phyloP scores from a whole-genome alignment of 805 yeast genomes.

The Blastobotrys robertii region DNA sequence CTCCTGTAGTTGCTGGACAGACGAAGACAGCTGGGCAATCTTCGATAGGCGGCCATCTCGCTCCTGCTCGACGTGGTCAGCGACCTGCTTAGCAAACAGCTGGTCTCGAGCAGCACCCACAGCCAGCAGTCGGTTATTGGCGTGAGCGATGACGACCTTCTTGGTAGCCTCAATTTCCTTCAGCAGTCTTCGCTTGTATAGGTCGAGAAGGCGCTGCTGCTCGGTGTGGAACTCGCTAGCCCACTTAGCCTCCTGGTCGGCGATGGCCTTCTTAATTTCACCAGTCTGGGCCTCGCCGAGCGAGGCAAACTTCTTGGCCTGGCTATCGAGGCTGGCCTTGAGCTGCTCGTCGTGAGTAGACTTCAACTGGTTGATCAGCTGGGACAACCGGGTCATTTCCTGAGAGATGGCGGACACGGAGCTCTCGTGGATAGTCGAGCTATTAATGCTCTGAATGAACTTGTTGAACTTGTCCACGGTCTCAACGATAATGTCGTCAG shows the following conservation, averaged over 20 bases:
- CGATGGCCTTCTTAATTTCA: constrained; percentile 25
- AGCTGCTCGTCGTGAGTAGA: constrained; percentile 15
- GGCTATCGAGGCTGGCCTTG: constrained; percentile 19
- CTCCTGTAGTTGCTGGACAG: constrained; percentile 46
- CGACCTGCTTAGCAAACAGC: constrained; percentile 50
- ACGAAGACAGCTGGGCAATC: constrained; percentile 48
- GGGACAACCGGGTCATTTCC: constrained; percentile 16
- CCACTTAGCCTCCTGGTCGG: constrained; percentile 44
- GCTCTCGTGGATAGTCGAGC: constrained; percentile 23
- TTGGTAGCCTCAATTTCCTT: constrained; percentile 61
- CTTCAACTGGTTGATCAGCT: constrained; percentile 13
- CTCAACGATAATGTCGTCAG: constrained; percentile 13
- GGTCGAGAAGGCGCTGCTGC: constrained; percentile 48
- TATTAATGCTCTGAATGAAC: constrained; percentile 30
- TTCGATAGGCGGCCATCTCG: constrained; percentile 71
- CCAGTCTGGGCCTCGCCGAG: constrained; percentile 17
- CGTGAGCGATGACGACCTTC: constrained; percentile 55
- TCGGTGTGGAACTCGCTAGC: constrained; percentile 53
- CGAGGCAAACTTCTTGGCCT: constrained; percentile 25
- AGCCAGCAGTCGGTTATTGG: constrained; percentile 60
- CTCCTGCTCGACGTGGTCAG: constrained; percentile 55
- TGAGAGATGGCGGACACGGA: constrained; percentile 17
- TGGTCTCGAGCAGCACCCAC: constrained; percentile 61
- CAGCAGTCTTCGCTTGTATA: constrained; percentile 46
- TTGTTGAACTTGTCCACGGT: constrained; percentile 27